A percentile compares a stretch with the other conserved stretches of the same genome.
Conservation (phyloP, 2,329 filamentous ascomycete genomes). For the Ophiostoma sp. region DNA sequence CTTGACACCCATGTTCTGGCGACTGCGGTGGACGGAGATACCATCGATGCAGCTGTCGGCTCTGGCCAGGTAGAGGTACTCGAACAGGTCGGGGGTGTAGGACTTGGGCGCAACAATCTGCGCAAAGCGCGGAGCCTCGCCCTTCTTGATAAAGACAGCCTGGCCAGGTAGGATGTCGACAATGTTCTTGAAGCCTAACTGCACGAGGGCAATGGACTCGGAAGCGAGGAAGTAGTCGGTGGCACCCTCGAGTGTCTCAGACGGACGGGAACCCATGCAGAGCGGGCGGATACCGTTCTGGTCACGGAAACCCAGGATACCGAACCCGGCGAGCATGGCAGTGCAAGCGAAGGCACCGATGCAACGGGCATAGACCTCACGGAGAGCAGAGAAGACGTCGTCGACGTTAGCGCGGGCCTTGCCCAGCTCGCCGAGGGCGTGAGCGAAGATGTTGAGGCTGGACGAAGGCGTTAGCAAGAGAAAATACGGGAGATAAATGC, state of each 20-base stretch:
- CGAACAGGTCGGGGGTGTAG: conserved; percentile 84
- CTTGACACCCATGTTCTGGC: conserved; percentile 83
- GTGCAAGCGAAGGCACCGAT: conserved; percentile 80
- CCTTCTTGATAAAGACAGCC: conserved; percentile 65
- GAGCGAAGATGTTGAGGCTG: conserved; percentile 85
- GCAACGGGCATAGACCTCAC: conserved; percentile 71
- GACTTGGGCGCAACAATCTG: conserved; percentile 68
- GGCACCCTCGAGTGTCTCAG: conserved; percentile 59
- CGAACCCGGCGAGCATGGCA: conserved; percentile 81
- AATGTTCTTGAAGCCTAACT: conserved; percentile 77
- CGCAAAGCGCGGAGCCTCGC: conserved; percentile 67
- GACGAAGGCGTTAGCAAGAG: background rate
- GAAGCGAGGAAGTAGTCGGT: conserved; percentile 90
- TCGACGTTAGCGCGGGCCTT: conserved; percentile 81
- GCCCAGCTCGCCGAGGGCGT: conserved; percentile 78
- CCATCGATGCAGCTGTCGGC: conserved; percentile 83
- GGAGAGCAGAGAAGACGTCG: conserved; percentile 74
- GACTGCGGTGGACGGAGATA: conserved; percentile 79
- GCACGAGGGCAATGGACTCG: conserved; percentile 78
- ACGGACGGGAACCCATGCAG: conserved; percentile 72
- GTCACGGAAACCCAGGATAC: conserved; percentile 76
- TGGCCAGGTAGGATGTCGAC: conserved; percentile 78
- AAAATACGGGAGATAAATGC: background rate
- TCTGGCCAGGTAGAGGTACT: conserved; percentile 84
- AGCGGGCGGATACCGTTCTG: conserved; percentile 81